phyloP scores from a whole-genome alignment of 2,329 filamentous ascomycete species.

The Paramyrothecium roridum region DNA sequence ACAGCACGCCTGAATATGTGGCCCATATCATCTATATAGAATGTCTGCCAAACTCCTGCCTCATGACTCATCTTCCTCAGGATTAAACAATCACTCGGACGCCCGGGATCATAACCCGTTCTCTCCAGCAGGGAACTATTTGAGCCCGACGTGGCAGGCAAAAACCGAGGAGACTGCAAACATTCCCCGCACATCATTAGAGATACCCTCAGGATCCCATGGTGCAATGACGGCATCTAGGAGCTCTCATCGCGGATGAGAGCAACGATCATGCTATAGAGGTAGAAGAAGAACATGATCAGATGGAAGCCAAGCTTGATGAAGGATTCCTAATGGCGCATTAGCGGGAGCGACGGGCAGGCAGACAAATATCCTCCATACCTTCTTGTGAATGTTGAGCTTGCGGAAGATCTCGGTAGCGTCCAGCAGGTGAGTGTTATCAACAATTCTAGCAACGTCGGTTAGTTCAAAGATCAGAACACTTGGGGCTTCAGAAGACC shows the following conservation, averaged over 20 bases:
- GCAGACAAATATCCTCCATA: conserved; percentile 30
- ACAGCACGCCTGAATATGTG: neutral
- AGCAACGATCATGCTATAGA: conserved; percentile 97
- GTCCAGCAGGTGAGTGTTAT: conserved; percentile 95
- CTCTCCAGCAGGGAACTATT: no score
- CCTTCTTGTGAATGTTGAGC: conserved; percentile 98
- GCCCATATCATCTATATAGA: neutral
- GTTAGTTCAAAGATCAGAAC: neutral
- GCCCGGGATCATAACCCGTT: no score
- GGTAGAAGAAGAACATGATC: conserved; percentile 99
- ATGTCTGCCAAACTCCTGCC: neutral
- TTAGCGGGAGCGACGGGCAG: conserved; percentile 14
- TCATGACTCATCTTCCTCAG: neutral
- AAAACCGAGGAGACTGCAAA: neutral
- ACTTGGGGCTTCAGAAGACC: neutral
- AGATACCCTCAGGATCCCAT: conserved; percentile 3
- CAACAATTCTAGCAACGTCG: conserved; percentile 68
- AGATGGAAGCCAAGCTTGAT: conserved; percentile 98
- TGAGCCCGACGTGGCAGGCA: no score
- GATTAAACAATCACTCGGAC: neutral
- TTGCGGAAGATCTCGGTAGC: conserved; percentile 99
- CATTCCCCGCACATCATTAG: neutral
- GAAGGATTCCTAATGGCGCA: conserved; percentile 77
- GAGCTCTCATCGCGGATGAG: conserved; percentile 92
- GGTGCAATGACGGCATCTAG: conserved; percentile 42